Evolutionary conservation across 768 basidiomycete genomes (phyloP).

Genomic region (Lactarius akahatsu): DNA sequence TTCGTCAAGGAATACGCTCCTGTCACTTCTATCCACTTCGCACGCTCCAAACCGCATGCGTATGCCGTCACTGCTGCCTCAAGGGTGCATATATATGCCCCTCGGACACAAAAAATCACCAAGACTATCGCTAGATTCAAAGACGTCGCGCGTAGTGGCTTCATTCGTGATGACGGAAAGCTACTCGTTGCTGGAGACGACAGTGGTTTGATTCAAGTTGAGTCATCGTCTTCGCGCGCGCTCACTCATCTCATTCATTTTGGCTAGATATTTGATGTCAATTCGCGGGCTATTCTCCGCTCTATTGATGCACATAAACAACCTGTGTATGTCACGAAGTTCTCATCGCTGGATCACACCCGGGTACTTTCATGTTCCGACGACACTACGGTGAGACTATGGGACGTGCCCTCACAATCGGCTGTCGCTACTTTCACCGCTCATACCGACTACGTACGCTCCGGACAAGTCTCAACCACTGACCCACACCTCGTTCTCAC

Average conservation of each 20-base stretch:
- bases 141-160: constrained; percentile 87
- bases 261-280: constrained; percentile 80
- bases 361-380: constrained; percentile 94
- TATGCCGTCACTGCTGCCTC: constrained; percentile 96
- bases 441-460: constrained; percentile 95
- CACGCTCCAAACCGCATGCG: constrained; percentile 80
- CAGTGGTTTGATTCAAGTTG: constrained; percentile 78
- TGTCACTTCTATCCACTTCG: constrained; percentile 92
- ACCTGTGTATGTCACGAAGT: constrained; percentile 92
- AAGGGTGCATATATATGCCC: constrained; percentile 92
- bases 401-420: constrained; percentile 92
- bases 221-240: constrained; percentile 18
- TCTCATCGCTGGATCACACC: constrained; percentile 77
- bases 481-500: constrained; percentile 86
- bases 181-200: constrained; percentile 95
- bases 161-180: constrained; percentile 90
- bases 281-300: constrained; percentile 88
- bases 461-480: constrained; percentile 80
- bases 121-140: constrained; percentile 98
- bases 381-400: constrained; percentile 89
- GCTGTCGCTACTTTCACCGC: constrained; percentile 74
- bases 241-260: neutral
- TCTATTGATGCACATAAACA: constrained; percentile 93
- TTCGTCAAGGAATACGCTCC: constrained; percentile 98
- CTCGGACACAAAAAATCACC: constrained; percentile 91